phyloP scores from a whole-genome alignment of 768 basidiomycete genomes.

The Panaeolus cyanescens region DNA sequence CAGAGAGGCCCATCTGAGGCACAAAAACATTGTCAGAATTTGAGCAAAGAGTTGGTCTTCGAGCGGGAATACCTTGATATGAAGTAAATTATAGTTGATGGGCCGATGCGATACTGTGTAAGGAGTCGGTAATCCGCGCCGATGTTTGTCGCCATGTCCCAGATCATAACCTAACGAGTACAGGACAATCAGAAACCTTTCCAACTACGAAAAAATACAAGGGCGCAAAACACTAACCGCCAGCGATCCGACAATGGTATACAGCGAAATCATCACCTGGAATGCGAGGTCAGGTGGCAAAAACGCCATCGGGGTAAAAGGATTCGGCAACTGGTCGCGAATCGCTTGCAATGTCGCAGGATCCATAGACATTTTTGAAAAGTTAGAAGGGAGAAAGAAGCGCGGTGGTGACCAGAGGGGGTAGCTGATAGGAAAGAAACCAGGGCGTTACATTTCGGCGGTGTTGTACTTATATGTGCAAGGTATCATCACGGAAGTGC shows the following conservation, averaged over 20 bases:
- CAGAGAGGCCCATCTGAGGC: neutral
- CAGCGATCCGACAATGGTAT: constrained; percentile 11
- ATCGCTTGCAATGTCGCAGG: neutral
- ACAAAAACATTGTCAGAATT: neutral
- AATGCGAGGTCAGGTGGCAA: constrained; percentile 5
- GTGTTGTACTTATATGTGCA: neutral
- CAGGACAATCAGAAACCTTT: too few species aligned
- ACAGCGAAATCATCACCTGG: constrained; percentile 3
- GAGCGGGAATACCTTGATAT: constrained; percentile 5
- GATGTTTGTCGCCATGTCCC: constrained; percentile 3
- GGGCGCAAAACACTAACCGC: constrained; percentile 7
- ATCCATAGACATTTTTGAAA: neutral
- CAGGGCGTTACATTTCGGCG: neutral
- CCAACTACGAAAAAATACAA: neutral
- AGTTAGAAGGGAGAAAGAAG: neutral
- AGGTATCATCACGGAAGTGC: neutral
- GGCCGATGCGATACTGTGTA: neutral
- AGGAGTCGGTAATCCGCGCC: constrained; percentile 2
- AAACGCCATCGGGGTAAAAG: constrained; percentile 15
- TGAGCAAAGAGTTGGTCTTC: neutral
- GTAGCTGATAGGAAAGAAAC: neutral
- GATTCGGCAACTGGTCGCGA: constrained; percentile 7
- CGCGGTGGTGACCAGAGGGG: neutral
- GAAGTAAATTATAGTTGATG: constrained; percentile 1
- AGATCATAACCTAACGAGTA: constrained; percentile 4